Conservation (phyloP, 441 rosid genomes). For the Populus trichocarpa region DNA sequence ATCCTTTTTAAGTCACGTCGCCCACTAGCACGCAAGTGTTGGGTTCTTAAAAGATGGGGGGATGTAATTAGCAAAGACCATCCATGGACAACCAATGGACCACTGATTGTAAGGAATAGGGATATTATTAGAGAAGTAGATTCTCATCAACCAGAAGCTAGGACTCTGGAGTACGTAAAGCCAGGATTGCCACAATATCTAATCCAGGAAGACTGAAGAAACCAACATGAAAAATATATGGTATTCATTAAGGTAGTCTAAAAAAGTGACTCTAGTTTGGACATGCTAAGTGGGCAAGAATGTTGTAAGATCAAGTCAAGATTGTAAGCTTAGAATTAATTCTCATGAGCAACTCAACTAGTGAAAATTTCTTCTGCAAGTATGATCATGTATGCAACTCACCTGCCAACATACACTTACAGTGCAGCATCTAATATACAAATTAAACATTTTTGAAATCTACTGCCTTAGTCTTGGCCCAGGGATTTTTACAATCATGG, state of each 20-base stretch:
- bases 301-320: background rate
- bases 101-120: background rate
- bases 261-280: background rate
- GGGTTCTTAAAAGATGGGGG: background rate
- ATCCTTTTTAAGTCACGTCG: background rate
- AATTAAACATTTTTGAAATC: background rate
- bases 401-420: background rate
- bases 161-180: background rate
- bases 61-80: background rate
- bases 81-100: background rate
- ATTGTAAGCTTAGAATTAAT: background rate
- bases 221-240: background rate
- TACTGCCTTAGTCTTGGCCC: background rate
- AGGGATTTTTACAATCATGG: background rate
- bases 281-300: background rate
- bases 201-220: background rate
- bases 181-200: background rate
- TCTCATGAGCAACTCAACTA: background rate
- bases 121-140: background rate
- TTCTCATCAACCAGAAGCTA: background rate
- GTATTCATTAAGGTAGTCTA: background rate
- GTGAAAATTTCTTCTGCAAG: background rate
- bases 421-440: background rate
- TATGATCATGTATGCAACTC: background rate
- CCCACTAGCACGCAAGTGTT: background rate